phyloP scores from a whole-genome alignment of 2,329 filamentous ascomycete species.

The Nothophoma quercina region DNA sequence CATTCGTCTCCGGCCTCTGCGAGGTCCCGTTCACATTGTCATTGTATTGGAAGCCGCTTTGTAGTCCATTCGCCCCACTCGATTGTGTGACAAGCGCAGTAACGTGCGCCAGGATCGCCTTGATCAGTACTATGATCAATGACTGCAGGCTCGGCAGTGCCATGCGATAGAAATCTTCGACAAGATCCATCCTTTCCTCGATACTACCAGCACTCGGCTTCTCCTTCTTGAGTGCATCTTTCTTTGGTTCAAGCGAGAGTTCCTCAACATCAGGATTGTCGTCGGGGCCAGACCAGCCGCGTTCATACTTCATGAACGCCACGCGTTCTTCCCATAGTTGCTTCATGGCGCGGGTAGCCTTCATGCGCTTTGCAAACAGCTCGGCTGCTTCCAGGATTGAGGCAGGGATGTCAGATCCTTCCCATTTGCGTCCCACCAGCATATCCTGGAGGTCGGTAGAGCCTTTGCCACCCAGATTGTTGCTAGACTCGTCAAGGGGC shows the following conservation, averaged over 20 bases:
- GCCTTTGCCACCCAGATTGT: constrained; percentile 89
- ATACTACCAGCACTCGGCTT: constrained; percentile 57
- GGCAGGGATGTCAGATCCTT: constrained; percentile 90
- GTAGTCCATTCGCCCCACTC: constrained; percentile 57
- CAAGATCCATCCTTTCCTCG: constrained; percentile 71
- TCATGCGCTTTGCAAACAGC: constrained; percentile 86
- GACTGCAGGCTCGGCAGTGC: constrained; percentile 89
- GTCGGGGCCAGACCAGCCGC: constrained; percentile 76
- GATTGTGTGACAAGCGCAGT: constrained; percentile 77
- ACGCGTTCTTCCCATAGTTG: constrained; percentile 96
- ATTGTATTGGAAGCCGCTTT: constrained; percentile 56
- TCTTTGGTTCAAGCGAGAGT: constrained; percentile 47
- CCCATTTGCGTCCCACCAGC: constrained; percentile 85
- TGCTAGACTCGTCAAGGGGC: constrained; percentile 86
- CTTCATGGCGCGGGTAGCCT: constrained; percentile 88
- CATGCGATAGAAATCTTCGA: constrained; percentile 83
- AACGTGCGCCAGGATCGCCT: constrained; percentile 85
- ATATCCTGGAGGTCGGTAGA: constrained; percentile 79
- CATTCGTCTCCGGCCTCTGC: constrained; percentile 42
- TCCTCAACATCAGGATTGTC: constrained; percentile 57
- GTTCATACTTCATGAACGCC: constrained; percentile 87
- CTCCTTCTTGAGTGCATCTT: constrained; percentile 46
- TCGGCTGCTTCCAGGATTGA: constrained; percentile 96
- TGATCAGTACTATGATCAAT: constrained; percentile 88
- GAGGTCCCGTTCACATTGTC: constrained; percentile 51